Conservation (phyloP, 495 filamentous ascomycete genomes). For the Achaetomiella virescens region DNA sequence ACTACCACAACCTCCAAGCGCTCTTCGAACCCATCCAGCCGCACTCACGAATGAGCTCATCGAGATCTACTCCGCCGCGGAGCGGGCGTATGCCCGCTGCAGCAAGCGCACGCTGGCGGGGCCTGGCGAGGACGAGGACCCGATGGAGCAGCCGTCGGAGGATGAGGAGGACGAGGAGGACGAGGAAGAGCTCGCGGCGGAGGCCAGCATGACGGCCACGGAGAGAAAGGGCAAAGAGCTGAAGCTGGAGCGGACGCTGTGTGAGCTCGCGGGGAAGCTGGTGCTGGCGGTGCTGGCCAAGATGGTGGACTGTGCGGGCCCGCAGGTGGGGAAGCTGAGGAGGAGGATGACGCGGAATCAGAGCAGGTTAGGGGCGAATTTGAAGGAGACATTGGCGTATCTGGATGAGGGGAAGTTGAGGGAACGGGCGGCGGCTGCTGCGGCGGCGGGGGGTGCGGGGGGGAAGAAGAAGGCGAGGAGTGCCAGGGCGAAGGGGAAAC, state of each 20-base stretch:
- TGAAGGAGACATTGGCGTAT: conserved; percentile 68
- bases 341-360: conserved; percentile 63
- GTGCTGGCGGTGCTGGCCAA: conserved; percentile 71
- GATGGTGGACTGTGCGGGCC: conserved; percentile 58
- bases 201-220: conserved; percentile 46
- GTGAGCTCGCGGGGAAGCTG: conserved; percentile 74
- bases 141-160: conserved; percentile 40
- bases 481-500: not conserved
- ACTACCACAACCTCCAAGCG: conserved; percentile 48
- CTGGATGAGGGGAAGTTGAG: conserved; percentile 55
- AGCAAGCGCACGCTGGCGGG: conserved; percentile 58
- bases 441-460: not conserved
- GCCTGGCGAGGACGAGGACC: conserved; percentile 58
- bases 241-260: conserved; percentile 73
- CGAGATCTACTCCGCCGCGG: conserved; percentile 65
- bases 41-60: conserved; percentile 57
- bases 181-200: conserved; percentile 45
- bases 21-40: conserved; percentile 59
- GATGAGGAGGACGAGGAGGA: conserved; percentile 55
- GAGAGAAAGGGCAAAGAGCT: conserved; percentile 56
- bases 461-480: conserved; percentile 13
- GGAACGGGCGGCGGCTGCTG: conserved; percentile 21
- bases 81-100: conserved; percentile 68
- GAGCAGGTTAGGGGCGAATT: conserved; percentile 61
- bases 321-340: conserved; percentile 53